phyloP scores from a whole-genome alignment of 2,329 filamentous ascomycete species.

The Fusarium pilosicola region DNA sequence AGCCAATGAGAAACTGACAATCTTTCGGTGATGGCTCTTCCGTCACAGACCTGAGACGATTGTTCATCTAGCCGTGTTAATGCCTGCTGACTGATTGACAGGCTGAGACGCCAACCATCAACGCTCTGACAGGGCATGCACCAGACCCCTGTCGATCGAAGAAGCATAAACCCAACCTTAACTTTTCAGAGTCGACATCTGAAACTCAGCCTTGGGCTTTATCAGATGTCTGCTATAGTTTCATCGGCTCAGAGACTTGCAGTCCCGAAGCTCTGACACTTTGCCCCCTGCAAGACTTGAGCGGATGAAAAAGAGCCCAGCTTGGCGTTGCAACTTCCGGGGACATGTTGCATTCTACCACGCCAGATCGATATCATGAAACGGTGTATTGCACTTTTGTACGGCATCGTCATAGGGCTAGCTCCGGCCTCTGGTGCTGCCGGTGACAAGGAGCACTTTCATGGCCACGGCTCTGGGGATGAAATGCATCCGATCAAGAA shows the following conservation, averaged over 20 bases:
- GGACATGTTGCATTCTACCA: not conserved
- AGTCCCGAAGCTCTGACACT: conserved; percentile 2
- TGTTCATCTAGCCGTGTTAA: not conserved
- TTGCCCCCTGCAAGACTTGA: not conserved
- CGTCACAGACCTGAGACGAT: conserved; percentile 17
- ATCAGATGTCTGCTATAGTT: not conserved
- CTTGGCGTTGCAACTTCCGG: conserved; percentile 9
- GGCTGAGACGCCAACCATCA: not conserved
- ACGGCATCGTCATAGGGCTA: not conserved
- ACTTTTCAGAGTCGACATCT: not conserved
- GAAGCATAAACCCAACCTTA: conserved; percentile 29
- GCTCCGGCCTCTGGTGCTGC: conserved; percentile 18
- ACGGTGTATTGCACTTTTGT: not conserved
- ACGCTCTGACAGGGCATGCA: not conserved
- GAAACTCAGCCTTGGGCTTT: not conserved
- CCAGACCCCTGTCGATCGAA: conserved; percentile 18
- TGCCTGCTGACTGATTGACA: conserved; percentile 7
- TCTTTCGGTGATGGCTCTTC: not conserved
- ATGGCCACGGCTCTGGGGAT: conserved; percentile 6
- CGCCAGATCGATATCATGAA: not conserved
- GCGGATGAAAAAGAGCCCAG: conserved; percentile 14
- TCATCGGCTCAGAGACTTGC: not conserved
- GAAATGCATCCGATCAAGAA: not conserved
- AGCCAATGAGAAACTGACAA: not conserved
- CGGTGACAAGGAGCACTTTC: conserved; percentile 10